Conservation (phyloP, 768 basidiomycete species). For the Mycena crocata region DNA sequence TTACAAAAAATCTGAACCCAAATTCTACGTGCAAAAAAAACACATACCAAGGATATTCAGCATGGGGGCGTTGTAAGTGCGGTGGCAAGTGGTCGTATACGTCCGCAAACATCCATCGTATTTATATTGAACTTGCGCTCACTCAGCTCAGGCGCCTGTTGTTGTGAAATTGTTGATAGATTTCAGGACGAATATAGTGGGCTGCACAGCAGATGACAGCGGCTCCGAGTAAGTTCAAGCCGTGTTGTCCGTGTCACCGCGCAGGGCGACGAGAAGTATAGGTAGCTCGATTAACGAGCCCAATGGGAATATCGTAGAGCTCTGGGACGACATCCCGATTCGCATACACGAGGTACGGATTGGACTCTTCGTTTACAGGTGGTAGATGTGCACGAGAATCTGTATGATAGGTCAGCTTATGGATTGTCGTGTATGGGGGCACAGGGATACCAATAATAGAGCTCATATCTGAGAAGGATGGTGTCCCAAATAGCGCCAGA, state of each 20-base stretch:
- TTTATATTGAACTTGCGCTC: too few species aligned
- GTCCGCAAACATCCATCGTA: too few species aligned
- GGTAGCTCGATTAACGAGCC: constrained; percentile 80
- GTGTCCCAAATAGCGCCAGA: constrained; percentile 78
- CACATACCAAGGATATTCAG: constrained; percentile 23
- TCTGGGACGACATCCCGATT: constrained; percentile 65
- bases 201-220: too few species aligned
- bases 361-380: constrained; percentile 42
- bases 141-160: too few species aligned
- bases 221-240: too few species aligned
- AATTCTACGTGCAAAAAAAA: neutral
- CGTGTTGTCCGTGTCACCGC: too few species aligned
- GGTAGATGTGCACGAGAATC: constrained; percentile 71
- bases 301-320: constrained; percentile 86
- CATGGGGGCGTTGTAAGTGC: constrained; percentile 12
- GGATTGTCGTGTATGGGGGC: constrained; percentile 2
- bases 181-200: too few species aligned
- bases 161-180: too few species aligned
- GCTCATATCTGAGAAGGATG: constrained; percentile 71
- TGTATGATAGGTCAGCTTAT: constrained; percentile 47
- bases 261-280: too few species aligned
- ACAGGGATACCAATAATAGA: constrained; percentile 76
- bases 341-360: constrained; percentile 64
- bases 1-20: neutral
- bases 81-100: too few species aligned